Evolutionary conservation across 495 filamentous ascomycete genomes (phyloP), one percentile per base, ranked within the genome.

Genomic region (Jackrogersella multiformis): DNA sequence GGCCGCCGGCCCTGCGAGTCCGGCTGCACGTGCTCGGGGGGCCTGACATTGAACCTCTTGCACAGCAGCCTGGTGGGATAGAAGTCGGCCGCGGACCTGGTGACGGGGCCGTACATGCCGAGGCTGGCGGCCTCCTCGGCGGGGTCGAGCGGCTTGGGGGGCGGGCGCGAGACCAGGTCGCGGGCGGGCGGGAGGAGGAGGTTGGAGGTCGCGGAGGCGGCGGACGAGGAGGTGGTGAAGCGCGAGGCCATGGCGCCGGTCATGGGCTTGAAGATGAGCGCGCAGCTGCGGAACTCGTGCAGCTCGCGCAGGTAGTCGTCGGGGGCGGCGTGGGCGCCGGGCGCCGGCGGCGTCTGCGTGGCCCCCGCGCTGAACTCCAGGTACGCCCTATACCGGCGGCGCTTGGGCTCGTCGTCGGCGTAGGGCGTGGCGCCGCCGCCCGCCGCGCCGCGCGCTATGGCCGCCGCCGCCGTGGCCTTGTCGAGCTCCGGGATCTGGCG

Each of bases 31-130:
- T 92, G 86, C 9, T 82, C 83, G 0, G 93, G 92, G 0, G 91
- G 88, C 68, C 85, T 86, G 10, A 98, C 88, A 68, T 92, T 92
- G 70, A 98, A 97, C 16, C 95, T 83, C 77, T 99, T 99, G 79
- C 95, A 98, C 28, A 99, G 76, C 39, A 99, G 76, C 51, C 93
- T 82, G 7, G 90, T 87, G 10, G 96, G 95, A 73, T 88, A 90
- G 71, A 96, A 97, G 5, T 88, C 84, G n/a, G 84, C 62, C 1
- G 81, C 80, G 5, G 82, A 86, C 44, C 95, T 81, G 2, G 95
- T 99, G 87, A 97, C 84, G 1, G 87, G 84, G 0, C 95, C 95
- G 76, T 92, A 98, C 93, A 98, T 96, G 23, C 93, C 93, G 68
- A 97, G 74, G 62, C 85, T 89, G n/a, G 95, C 95, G 4, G 95